Base-by-base conservation (phyloP, 768 basidiomycete species). In the Agrocybe praecox region DNA sequence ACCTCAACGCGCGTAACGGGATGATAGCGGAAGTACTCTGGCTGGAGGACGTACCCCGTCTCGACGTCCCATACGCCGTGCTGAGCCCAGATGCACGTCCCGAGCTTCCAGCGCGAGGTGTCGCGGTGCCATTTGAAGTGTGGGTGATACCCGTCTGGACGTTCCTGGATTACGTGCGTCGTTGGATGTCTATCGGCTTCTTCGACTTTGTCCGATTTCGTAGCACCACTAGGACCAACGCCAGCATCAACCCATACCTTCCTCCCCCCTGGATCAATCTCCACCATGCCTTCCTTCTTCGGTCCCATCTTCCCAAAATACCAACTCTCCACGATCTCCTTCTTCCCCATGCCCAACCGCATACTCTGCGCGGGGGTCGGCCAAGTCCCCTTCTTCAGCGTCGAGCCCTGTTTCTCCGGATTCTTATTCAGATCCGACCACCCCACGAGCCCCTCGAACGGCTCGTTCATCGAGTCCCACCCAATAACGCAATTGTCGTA, bases 391-490 rank as follows among this genome's bases (percentile, higher is more conserved):
- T 94, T 96, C 67, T 91, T 93, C 33, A 93, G 75, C 17, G 83
- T 86, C 11, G 86, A 82, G 1, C 85, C 85, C 66, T 94, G 92
- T 32, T 80, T 73, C 15, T 73, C 74, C 0, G 94, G 90, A 44
- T 88, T 85, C 12, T 68, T 57, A 49, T 78, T 80, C 24, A 99
- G 76, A 68, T 96, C 86, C 0, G 79, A 76, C 71, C 89, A 89
- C 2, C 78, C 80, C 29, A 72, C 80, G 40, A 92, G 78, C 0
- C 97, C 97, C 62, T 96, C 92, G 34, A 86, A 86, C 0, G 97
- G 96, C 70, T 99, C 97, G 70, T 99, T 98, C 72, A 98, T 75
- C 63, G 87, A 89, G 68, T 99, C 97, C 97, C 96, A 98, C 0
- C 97, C 97, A 47, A 98, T 88, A 11, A 99, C 83, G 61, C 94